phyloP scores from a whole-genome alignment of 371 early-diverging fungal genomes.

The Neoconidiobolus thromboides region DNA sequence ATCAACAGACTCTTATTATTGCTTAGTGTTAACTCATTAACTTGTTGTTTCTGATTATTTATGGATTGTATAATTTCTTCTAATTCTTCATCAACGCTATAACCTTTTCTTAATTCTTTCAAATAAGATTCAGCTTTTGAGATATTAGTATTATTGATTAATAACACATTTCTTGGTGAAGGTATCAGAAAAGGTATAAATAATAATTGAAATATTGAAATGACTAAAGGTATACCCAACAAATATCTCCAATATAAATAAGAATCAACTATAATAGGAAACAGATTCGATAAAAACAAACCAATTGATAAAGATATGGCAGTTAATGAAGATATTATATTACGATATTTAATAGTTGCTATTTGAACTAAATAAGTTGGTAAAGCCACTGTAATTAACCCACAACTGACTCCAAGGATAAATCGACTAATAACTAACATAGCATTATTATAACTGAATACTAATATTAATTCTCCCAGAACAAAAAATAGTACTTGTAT shows the following conservation, averaged over 20 bases:
- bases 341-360: constrained; percentile 45
- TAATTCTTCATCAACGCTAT: neutral
- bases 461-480: neutral
- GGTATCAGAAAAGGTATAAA: neutral
- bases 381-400: constrained; percentile 53
- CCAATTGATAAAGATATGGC: constrained; percentile 19
- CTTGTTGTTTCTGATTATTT: constrained; percentile 30
- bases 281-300: constrained; percentile 26
- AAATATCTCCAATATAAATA: constrained; percentile 31
- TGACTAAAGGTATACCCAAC: constrained; percentile 30
- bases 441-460: constrained; percentile 5
- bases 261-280: constrained; percentile 9
- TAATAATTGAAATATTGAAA: neutral
- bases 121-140: too few species aligned
- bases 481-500: neutral
- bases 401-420: constrained; percentile 60
- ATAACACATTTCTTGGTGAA: neutral
- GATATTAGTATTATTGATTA: too few species aligned
- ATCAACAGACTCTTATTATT: neutral
- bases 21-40: constrained; percentile 16
- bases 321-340: constrained; percentile 40
- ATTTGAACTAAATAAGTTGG: constrained; percentile 65
- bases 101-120: neutral
- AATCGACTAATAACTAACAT: constrained; percentile 60
- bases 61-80: constrained; percentile 4